Evolutionary conservation across 2,329 filamentous ascomycete genomes (phyloP).

Genomic region (Hypoxylon sp.): DNA sequence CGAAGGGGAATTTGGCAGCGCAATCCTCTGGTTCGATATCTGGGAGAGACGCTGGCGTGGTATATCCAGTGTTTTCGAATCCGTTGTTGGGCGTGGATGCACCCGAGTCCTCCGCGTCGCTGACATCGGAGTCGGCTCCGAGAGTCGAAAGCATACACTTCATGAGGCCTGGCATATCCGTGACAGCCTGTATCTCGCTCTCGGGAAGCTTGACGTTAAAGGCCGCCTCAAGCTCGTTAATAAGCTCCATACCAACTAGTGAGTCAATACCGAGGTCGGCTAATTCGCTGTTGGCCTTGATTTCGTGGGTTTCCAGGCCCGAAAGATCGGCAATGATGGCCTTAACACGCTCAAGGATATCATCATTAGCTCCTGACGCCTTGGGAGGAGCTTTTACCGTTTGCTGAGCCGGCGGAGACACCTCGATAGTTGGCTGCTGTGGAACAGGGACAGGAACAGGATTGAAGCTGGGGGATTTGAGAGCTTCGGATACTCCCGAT

Average conservation of each 20-base stretch:
- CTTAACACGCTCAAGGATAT: conserved; percentile 17
- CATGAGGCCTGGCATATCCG: conserved; percentile 15
- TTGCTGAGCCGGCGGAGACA: not conserved
- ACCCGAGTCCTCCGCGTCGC: conserved; percentile 18
- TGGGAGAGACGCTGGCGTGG: conserved; percentile 1
- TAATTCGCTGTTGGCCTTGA: conserved; percentile 56
- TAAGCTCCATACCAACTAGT: conserved; percentile 63
- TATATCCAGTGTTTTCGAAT: not conserved
- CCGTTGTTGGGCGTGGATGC: conserved; percentile 8
- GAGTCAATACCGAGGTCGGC: conserved; percentile 64
- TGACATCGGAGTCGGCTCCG: conserved; percentile 9
- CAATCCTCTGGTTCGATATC: conserved; percentile 3
- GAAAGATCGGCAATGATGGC: conserved; percentile 21
- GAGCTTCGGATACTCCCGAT: not conserved
- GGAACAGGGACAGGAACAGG: not conserved
- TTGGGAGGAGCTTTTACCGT: not conserved
- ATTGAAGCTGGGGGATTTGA: not conserved
- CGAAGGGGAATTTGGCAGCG: conserved; percentile 13
- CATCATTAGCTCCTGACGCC: not conserved
- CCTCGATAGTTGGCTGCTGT: not conserved
- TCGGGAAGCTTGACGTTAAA: conserved; percentile 51
- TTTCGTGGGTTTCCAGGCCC: conserved; percentile 48
- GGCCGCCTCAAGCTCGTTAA: conserved; percentile 56
- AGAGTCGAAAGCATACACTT: conserved; percentile 19
- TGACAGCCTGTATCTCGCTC: conserved; percentile 8